These are phyloP conservation scores for Teunomyces lycoperdinae DNA, from an alignment of 805 yeast genomes.

Conservation along the genomic window DNA sequence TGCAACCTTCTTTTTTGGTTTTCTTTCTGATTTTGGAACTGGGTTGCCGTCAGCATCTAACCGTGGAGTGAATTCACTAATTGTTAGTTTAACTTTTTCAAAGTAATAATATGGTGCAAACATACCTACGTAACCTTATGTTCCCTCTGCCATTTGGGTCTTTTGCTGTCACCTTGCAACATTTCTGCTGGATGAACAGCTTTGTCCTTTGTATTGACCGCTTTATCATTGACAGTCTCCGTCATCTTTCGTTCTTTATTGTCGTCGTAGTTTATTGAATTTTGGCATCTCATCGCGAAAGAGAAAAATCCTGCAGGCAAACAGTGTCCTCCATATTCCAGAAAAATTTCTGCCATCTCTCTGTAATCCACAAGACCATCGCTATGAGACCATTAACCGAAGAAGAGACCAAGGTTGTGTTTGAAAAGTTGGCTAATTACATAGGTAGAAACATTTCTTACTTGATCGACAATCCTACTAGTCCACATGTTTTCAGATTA, in stretches of 20 bases:
- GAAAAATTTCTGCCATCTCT: slow-evolving; percentile 6
- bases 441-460: slow-evolving; percentile 94
- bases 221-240: not conserved
- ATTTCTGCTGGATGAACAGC: slow-evolving; percentile 14
- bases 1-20: slow-evolving; percentile 88
- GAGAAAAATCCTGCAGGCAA: not conserved
- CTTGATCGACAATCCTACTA: slow-evolving; percentile 78
- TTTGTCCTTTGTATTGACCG: not conserved
- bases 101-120: slow-evolving; percentile 13
- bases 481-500: slow-evolving; percentile 90
- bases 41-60: slow-evolving; percentile 66
- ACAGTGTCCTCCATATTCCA: not conserved
- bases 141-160: slow-evolving; percentile 21
- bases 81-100: slow-evolving; percentile 5
- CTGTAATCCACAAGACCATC: not conserved
- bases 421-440: slow-evolving; percentile 93
- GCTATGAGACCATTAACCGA: slow-evolving; percentile 92
- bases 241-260: not conserved
- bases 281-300: slow-evolving; percentile 4
- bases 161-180: slow-evolving; percentile 17
- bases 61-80: slow-evolving; percentile 37
- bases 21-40: slow-evolving; percentile 54
- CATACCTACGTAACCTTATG: slow-evolving; percentile 58
- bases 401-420: slow-evolving; percentile 93
- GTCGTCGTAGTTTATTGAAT: not conserved